These are phyloP conservation scores for Onygenales sp. DNA, from an alignment of 2,329 filamentous ascomycete genomes.

Conservation along the genomic window DNA sequence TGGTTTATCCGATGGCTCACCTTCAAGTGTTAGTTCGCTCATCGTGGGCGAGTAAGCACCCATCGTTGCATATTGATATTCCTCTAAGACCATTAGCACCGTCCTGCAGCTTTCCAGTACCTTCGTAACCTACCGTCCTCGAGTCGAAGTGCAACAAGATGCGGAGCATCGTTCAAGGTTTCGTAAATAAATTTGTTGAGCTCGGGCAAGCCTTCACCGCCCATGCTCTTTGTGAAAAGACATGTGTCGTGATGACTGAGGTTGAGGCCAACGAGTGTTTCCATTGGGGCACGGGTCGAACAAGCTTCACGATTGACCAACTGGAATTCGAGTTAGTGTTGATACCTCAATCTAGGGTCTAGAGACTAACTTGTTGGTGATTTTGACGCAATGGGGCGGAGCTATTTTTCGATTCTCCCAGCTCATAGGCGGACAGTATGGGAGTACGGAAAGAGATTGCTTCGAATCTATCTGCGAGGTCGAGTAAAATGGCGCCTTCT, in stretches of 20 bases:
- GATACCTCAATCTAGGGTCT: background rate
- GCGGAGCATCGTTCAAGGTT: conserved; percentile 2
- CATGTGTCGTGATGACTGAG: conserved; percentile 3
- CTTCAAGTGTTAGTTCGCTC: conserved; percentile 11
- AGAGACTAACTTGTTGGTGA: conserved; percentile 1
- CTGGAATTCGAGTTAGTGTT: conserved; percentile 1
- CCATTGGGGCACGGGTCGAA: conserved; percentile 4
- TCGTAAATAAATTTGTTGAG: conserved; percentile 7
- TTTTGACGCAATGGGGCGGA: background rate
- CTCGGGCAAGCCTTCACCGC: conserved; percentile 3
- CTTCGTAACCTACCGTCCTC: conserved; percentile 9
- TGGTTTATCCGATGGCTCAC: background rate
- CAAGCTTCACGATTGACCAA: conserved; percentile 5
- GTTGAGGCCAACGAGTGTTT: conserved; percentile 6
- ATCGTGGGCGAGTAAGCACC: conserved; percentile 14
- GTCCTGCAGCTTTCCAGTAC: conserved; percentile 2
- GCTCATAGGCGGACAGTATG: conserved; percentile 8
- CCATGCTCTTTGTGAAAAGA: conserved; percentile 6
- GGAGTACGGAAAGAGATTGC: conserved; percentile 4
- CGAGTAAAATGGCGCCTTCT: conserved; percentile 6
- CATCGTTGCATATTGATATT: conserved; percentile 14
- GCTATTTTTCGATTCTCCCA: conserved; percentile 1
- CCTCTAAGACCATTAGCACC: conserved; percentile 8
- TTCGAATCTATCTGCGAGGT: conserved; percentile 8
- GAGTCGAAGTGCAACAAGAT: conserved; percentile 10